Evolutionary conservation across 192 early-diverging fungal species (phyloP).

Genomic region (Physocladia obscura): DNA sequence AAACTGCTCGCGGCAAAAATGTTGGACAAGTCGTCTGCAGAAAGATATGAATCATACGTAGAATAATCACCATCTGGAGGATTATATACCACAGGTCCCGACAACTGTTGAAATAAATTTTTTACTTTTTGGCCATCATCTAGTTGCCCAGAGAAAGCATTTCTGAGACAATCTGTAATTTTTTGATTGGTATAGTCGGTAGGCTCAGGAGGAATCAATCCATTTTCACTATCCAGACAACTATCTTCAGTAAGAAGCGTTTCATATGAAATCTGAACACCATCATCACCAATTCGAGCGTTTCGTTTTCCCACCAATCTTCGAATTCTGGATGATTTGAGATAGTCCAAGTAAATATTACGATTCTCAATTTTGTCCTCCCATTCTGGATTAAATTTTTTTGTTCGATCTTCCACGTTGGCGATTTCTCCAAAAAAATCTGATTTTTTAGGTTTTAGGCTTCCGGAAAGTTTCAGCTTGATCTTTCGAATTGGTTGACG

Average conservation of each 20-base stretch:
- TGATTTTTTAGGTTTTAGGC: not conserved
- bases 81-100: not conserved
- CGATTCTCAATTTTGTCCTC: constrained; percentile 38
- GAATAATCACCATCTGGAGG: not conserved
- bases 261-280: constrained; percentile 27
- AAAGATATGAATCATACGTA: constrained; percentile 25
- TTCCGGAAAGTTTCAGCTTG: constrained; percentile 5
- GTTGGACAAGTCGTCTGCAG: constrained; percentile 37
- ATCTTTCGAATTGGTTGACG: not conserved
- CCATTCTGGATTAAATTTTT: constrained; percentile 34
- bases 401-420: not conserved
- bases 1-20: constrained; percentile 30
- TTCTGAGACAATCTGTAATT: not conserved
- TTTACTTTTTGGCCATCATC: not conserved
- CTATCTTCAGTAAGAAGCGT: constrained; percentile 19
- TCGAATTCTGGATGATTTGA: constrained; percentile 30
- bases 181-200: constrained; percentile 31
- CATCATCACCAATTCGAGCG: constrained; percentile 38
- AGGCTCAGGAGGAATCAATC: constrained; percentile 41
- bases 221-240: constrained; percentile 36
- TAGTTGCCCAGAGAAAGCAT: not conserved
- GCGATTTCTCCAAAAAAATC: not conserved
- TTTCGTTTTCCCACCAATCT: constrained; percentile 26
- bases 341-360: constrained; percentile 38
- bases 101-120: not conserved